A percentile compares a stretch with the other conserved stretches of the same genome.
Conservation (phyloP, 108 stramenopile genomes). For the Phaeodactylum tricornutum region DNA sequence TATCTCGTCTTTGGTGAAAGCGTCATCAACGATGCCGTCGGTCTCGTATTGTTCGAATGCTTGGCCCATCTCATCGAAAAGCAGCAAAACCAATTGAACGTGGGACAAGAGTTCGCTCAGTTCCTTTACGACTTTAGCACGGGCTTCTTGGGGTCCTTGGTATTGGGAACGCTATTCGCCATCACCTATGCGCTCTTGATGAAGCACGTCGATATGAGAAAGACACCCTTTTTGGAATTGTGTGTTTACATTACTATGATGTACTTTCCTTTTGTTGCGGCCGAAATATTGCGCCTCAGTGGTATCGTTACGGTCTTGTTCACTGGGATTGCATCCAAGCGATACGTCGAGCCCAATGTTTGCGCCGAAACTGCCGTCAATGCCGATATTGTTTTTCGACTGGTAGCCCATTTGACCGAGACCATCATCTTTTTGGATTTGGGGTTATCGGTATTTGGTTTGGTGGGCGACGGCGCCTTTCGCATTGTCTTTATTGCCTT, state of each 20-base stretch:
- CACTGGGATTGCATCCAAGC: constrained; percentile 55
- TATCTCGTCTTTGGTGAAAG: constrained; percentile 84
- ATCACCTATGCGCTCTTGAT: constrained; percentile 35
- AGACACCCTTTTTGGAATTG: constrained; percentile 39
- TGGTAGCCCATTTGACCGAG: constrained; percentile 60
- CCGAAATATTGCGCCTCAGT: constrained; percentile 51
- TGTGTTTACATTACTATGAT: constrained; percentile 42
- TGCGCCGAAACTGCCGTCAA: constrained; percentile 25
- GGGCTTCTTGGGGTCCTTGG: constrained; percentile 37
- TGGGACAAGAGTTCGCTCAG: constrained; percentile 21
- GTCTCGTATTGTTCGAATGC: constrained; percentile 61
- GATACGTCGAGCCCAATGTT: constrained; percentile 57
- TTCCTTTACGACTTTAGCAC: constrained; percentile 45
- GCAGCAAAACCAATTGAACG: constrained; percentile 16
- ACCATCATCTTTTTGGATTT: constrained; percentile 73
- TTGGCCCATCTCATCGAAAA: constrained; percentile 41
- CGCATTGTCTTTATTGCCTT: constrained; percentile 24
- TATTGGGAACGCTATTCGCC: constrained; percentile 47
- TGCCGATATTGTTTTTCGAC: constrained; percentile 45
- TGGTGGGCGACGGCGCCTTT: constrained; percentile 8
- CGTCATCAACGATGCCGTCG: constrained; percentile 81
- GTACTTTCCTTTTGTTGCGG: constrained; percentile 64
- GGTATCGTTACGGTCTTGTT: constrained; percentile 87
- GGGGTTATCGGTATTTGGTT: constrained; percentile 52
- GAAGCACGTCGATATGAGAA: constrained; percentile 50